A percentile compares a stretch with the other conserved stretches of the same genome.
These are phyloP conservation scores for Carallia pectinifolia DNA, from an alignment of 345 rosid species.

Conservation along the genomic window DNA sequence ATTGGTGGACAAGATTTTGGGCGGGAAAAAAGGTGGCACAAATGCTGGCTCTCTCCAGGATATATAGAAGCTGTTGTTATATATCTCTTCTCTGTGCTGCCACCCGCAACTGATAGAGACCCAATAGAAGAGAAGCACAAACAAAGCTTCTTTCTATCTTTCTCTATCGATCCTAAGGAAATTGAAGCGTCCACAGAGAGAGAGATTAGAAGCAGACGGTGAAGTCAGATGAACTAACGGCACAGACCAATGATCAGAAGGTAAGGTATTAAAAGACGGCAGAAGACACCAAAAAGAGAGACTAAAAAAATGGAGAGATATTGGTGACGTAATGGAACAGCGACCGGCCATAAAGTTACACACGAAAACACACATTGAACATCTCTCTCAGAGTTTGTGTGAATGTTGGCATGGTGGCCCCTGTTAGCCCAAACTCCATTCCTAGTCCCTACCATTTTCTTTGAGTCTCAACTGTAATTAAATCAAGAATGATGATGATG, in stretches of 20 bases:
- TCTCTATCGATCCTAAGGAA: no score
- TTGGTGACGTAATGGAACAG: conserved; percentile 51
- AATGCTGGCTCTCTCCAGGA: conserved; percentile 19
- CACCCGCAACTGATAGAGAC: conserved; percentile 61
- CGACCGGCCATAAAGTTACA: conserved; percentile 36
- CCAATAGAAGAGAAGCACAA: not conserved
- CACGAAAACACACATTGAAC: not conserved
- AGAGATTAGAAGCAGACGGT: conserved; percentile 3
- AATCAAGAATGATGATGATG: conserved; percentile 45
- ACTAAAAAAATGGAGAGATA: conserved; percentile 3
- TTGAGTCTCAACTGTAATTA: conserved; percentile 26
- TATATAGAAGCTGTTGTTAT: not conserved
- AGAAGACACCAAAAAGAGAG: conserved; percentile 23
- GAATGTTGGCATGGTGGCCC: conserved; percentile 39
- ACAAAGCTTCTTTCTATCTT: conserved; percentile 7
- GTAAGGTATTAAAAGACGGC: conserved; percentile 14
- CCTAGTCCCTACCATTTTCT: conserved; percentile 42
- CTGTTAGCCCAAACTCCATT: conserved; percentile 30
- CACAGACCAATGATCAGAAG: conserved; percentile 24
- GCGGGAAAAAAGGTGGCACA: conserved; percentile 44
- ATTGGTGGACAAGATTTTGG: conserved; percentile 57
- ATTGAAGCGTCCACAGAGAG: not conserved
- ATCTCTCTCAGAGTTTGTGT: not conserved
- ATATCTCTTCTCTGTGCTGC: conserved; percentile 15
- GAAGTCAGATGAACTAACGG: conserved; percentile 29